phyloP scores from a whole-genome alignment of 306 rosid species.

The Vigna trinervia region DNA sequence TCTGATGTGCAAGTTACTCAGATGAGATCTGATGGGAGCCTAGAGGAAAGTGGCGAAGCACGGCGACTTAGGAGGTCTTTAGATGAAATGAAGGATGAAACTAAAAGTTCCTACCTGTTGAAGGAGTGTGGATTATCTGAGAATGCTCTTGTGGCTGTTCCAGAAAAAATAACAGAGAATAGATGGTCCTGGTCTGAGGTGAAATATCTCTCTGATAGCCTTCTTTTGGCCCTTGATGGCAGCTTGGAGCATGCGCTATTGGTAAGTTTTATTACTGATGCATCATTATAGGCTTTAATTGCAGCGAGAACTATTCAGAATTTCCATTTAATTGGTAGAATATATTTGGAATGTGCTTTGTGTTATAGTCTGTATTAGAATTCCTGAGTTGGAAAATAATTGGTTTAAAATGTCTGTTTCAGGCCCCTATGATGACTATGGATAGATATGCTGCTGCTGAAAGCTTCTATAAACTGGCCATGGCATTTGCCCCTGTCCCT shows the following conservation, averaged over 20 bases:
- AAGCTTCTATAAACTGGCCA: conserved; percentile 88
- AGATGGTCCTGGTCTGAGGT: conserved; percentile 96
- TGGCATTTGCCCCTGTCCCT: conserved; percentile 99
- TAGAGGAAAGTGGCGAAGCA: conserved; percentile 99
- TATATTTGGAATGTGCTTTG: conserved; percentile 4
- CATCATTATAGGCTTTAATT: conserved; percentile 7
- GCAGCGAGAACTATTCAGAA: neutral
- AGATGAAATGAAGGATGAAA: conserved; percentile 85
- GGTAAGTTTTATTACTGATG: conserved; percentile 61
- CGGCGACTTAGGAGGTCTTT: conserved; percentile 84
- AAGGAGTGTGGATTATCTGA: conserved; percentile 83
- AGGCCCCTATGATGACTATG: conserved; percentile 89
- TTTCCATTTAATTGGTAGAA: neutral
- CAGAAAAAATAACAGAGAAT: conserved; percentile 73
- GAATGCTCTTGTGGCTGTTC: conserved; percentile 66
- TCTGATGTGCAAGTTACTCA: conserved; percentile 99
- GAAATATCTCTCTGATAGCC: conserved; percentile 85
- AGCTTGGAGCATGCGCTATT: conserved; percentile 94
- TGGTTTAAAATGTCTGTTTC: conserved; percentile 37
- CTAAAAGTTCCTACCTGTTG: conserved; percentile 65
- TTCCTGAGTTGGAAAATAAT: neutral
- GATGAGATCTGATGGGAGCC: conserved; percentile 92
- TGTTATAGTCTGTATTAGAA: neutral
- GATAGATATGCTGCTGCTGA: conserved; percentile 98
- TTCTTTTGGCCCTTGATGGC: conserved; percentile 95